These are phyloP conservation scores for Cyathus olla DNA, from an alignment of 1,284 basidiomycete genomes.

Conservation along the genomic window DNA sequence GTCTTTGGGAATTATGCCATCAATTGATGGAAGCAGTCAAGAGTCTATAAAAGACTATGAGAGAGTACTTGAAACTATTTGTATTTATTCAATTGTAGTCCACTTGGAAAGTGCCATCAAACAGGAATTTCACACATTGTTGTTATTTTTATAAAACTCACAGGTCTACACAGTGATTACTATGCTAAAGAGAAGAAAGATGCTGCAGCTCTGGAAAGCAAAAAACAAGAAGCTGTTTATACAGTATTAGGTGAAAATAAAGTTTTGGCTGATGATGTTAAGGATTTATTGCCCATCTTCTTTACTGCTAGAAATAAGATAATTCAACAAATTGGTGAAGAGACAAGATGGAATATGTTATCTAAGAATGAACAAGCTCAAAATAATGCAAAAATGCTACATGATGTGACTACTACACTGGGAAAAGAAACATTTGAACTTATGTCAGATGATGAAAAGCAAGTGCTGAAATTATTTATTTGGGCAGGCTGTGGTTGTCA, in stretches of 20 bases:
- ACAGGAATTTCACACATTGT: conserved; percentile 6
- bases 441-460: not conserved
- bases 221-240: not conserved
- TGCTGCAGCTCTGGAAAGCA: not conserved
- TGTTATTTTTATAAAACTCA: conserved; percentile 17
- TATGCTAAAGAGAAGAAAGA: conserved; percentile 25
- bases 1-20: too few relatives aligned
- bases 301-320: not conserved
- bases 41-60: conserved; percentile 21
- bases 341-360: not conserved
- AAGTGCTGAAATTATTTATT: not conserved
- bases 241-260: not conserved
- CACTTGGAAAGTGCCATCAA: conserved; percentile 17
- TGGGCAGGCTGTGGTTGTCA: conserved; percentile 1
- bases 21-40: conserved; percentile 23
- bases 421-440: not conserved
- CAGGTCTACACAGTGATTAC: conserved; percentile 20
- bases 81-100: conserved; percentile 19
- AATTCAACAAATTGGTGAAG: not conserved
- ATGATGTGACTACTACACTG: not conserved
- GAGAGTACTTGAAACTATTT: conserved; percentile 9
- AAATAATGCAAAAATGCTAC: not conserved
- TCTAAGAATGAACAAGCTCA: not conserved
- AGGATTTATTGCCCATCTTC: too few relatives aligned
- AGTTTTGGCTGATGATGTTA: not conserved